These are phyloP conservation scores for Aspergillus quadricinctus DNA, from an alignment of 2,329 filamentous ascomycete genomes.

Conservation along the genomic window DNA sequence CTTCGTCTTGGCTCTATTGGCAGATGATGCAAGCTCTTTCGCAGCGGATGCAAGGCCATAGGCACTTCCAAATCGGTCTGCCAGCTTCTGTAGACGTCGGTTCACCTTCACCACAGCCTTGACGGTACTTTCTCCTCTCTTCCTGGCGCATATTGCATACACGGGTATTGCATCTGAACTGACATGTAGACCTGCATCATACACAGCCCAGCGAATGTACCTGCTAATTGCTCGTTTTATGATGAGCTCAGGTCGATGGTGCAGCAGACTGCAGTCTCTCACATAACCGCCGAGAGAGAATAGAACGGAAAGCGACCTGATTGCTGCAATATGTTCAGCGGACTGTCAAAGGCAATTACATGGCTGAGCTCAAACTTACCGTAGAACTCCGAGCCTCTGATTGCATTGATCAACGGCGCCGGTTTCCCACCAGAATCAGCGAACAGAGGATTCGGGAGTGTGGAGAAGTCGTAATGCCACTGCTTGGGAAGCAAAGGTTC, in stretches of 20 bases:
- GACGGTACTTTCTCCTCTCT: conserved; percentile 35
- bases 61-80: conserved; percentile 38
- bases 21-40: not conserved
- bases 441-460: conserved; percentile 52
- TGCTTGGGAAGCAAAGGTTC: conserved; percentile 51
- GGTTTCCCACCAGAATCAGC: conserved; percentile 30
- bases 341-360: not conserved
- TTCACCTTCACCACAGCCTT: conserved; percentile 42
- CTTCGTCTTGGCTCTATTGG: not conserved
- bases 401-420: conserved; percentile 45
- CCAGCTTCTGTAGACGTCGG: conserved; percentile 41
- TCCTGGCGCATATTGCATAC: conserved; percentile 43
- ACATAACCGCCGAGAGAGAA: conserved; percentile 49
- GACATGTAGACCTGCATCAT: conserved; percentile 44
- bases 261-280: conserved; percentile 46
- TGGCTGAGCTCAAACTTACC: conserved; percentile 27
- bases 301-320: conserved; percentile 48
- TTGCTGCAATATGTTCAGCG: conserved; percentile 33
- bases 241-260: conserved; percentile 29
- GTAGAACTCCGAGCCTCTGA: conserved; percentile 42
- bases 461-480: conserved; percentile 53
- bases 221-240: conserved; percentile 41
- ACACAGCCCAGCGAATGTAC: conserved; percentile 53
- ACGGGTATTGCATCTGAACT: conserved; percentile 37
- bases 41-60: conserved; percentile 4